A percentile compares a stretch with the other conserved stretches of the same genome.
Conservation (phyloP, 2,329 filamentous ascomycete species). For the Hypoxylon sp. region DNA sequence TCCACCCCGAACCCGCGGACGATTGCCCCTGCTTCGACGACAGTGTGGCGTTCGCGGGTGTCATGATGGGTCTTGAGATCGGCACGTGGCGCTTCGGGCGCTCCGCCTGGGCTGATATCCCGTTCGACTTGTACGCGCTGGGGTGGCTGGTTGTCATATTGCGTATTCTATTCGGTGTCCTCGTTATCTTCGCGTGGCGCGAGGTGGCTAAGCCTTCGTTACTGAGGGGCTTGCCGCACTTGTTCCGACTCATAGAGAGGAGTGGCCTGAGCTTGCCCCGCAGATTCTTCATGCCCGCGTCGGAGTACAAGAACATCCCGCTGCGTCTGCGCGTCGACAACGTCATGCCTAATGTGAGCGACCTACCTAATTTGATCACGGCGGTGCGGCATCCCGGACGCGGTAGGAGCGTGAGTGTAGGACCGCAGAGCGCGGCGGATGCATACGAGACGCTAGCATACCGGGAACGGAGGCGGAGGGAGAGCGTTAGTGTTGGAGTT, state of each 20-base stretch:
- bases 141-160: conserved; percentile 74
- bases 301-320: conserved; percentile 88
- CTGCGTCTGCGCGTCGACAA: conserved; percentile 82
- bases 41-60: conserved; percentile 92
- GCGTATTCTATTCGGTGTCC: conserved; percentile 83
- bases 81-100: conserved; percentile 86
- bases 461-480: conserved; percentile 74
- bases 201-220: conserved; percentile 89
- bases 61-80: conserved; percentile 86
- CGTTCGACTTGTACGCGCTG: conserved; percentile 76
- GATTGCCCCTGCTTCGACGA: conserved; percentile 98
- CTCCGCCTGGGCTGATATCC: conserved; percentile 64
- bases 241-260: conserved; percentile 89
- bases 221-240: conserved; percentile 82
- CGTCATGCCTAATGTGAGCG: conserved; percentile 88
- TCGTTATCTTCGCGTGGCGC: conserved; percentile 90
- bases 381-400: conserved; percentile 84
- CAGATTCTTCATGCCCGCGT: conserved; percentile 91
- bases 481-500: conserved; percentile 61
- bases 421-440: conserved; percentile 95
- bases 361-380: conserved; percentile 85
- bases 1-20: conserved; percentile 96
- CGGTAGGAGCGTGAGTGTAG: conserved; percentile 87
- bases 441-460: conserved; percentile 96
- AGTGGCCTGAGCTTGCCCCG: conserved; percentile 85